These are phyloP conservation scores for Chenopodium quinoa DNA, from an alignment of 148 eudicot species.

Conservation along the genomic window DNA sequence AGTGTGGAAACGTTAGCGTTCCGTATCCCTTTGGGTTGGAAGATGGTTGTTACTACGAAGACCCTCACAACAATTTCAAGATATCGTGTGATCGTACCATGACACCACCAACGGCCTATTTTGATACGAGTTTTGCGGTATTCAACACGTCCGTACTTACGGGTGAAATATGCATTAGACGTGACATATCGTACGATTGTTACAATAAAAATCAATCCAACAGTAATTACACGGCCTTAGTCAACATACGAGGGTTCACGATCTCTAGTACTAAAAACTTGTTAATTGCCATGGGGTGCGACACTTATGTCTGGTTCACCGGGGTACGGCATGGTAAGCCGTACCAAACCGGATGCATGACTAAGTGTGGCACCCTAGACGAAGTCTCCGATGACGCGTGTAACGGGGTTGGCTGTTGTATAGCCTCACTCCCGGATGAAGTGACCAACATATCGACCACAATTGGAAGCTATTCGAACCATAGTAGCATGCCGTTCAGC, in stretches of 20 bases:
- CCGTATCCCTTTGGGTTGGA: conserved; percentile 4
- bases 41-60: conserved; percentile 4
- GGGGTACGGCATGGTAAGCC: neutral
- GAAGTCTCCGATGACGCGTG: conserved; percentile 3
- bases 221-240: neutral
- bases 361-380: neutral
- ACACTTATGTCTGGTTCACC: conserved; percentile 20
- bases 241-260: neutral
- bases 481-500: neutral
- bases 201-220: neutral
- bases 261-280: conserved; percentile 8
- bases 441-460: neutral
- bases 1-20: conserved; percentile 11
- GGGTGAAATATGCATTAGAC: conserved; percentile 11
- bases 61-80: neutral
- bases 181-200: conserved; percentile 6
- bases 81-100: neutral
- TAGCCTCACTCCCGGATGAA: conserved; percentile 19
- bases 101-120: neutral
- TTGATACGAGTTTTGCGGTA: conserved; percentile 1
- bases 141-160: neutral
- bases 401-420: conserved; percentile 31
- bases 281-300: conserved; percentile 19
- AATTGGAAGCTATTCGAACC: neutral
- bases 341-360: conserved; percentile 22